Base-by-base conservation (phyloP, 202 grass and related monocot species). In the Panicum virgatum region DNA sequence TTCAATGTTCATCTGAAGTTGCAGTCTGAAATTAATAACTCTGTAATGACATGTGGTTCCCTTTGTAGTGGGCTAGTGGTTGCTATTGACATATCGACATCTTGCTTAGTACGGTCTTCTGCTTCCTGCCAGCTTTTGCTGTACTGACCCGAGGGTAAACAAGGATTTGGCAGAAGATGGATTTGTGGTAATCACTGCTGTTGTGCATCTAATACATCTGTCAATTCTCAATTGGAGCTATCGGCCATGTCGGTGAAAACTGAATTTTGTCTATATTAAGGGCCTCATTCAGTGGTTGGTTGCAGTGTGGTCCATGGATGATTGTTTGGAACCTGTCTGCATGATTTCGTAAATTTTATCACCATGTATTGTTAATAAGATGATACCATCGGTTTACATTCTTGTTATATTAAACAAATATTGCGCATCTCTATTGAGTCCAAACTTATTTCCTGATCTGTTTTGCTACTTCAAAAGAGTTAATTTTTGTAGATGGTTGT, bases 61-160 rank as follows among this genome's bases (percentile, higher is more conserved):
- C 62, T 84, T 62, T 78, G 54, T 83, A 75, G 78, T n/a, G n/a
- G n/a, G n/a, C n/a, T n/a, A n/a, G n/a, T 80, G 82, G 62, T 82
- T 88, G 82, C 75, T 80, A 74, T 70, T 66, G 91, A 91, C 48
- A 83, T 85, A 80, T 93, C 79, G 46, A 87, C 79, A 90, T 88
- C 85, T 57, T 54, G 62, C 82, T 79, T 75, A 65, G 84, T 88
- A 69, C 78, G 34, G 42, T 57, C 66, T 75, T 80, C 69, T 80
- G 86, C 54, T 88, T 77, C 82, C 72, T 62, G 83, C 75, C 84
- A 79, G 81, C 82, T 85, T 88, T 87, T 72, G 59, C 76, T 83
- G 90, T 78, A 73, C 30, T 73, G 57, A 58, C 66, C 85, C 56
- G 73, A 83, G 64, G n/a, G n/a, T n/a, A n/a, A 88, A 82, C 82